A percentile compares a stretch with the other conserved stretches of the same genome.
These are phyloP conservation scores for Butyriboletus appendiculatus DNA, from an alignment of 1,284 basidiomycete species.

Conservation along the genomic window DNA sequence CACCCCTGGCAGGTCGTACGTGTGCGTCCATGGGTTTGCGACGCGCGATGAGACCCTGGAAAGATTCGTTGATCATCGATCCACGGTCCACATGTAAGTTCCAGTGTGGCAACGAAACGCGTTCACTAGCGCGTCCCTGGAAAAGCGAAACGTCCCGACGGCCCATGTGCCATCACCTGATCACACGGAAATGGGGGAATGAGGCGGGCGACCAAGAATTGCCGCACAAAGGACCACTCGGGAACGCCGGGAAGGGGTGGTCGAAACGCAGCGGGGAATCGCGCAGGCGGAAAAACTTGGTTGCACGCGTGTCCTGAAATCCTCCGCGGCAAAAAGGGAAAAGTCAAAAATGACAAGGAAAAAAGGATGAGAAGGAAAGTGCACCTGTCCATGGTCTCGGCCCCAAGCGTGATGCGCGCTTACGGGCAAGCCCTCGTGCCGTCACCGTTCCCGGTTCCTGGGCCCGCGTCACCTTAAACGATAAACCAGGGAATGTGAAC, in stretches of 20 bases:
- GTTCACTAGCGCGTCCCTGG: not conserved
- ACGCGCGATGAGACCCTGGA: not conserved
- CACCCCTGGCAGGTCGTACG: not conserved
- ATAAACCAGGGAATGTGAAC: conserved; percentile 6
- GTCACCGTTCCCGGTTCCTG: conserved; percentile 1
- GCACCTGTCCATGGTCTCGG: not conserved
- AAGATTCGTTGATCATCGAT: not conserved
- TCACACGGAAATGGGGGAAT: not conserved
- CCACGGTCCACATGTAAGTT: conserved; percentile 1
- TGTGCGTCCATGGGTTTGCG: not conserved
- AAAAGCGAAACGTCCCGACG: not conserved
- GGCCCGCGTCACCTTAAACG: not conserved
- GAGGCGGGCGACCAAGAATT: not conserved
- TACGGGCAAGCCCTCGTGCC: not conserved
- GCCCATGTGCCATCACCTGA: conserved; percentile 1
- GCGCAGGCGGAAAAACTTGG: not conserved
- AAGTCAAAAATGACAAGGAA: not conserved
- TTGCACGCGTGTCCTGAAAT: not conserved
- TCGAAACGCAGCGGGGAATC: not conserved
- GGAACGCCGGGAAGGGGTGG: not conserved
- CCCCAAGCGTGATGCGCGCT: not conserved
- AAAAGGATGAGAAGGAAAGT: not conserved
- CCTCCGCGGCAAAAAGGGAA: conserved; percentile 4
- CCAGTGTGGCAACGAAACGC: not conserved
- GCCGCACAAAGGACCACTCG: not conserved